Evolutionary conservation across 805 yeast species (phyloP), one percentile per base, ranked within the genome.

Genomic region (Yamadazyma kitorensis): DNA sequence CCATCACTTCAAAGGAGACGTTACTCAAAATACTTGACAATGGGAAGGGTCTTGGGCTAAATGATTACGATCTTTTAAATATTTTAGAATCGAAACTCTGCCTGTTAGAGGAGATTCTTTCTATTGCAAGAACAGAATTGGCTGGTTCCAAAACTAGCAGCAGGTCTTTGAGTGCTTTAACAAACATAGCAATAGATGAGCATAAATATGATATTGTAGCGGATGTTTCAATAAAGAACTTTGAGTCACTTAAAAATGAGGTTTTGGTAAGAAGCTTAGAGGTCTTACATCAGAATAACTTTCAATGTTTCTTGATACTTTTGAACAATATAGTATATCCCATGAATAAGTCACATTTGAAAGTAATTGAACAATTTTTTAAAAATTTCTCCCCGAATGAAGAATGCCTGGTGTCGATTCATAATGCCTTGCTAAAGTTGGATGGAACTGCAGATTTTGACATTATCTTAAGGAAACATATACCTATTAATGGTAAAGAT

Each of bases 281-380:
- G n/a, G 8, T 9, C n/a, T 23, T 23, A 6, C 12, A 23, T n/a
- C n/a, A n/a, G n/a, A n/a, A n/a, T n/a, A n/a, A n/a, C n/a, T n/a
- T n/a, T n/a, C n/a, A n/a, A n/a, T n/a, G n/a, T n/a, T n/a, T n/a
- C n/a, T n/a, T n/a, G n/a, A n/a, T n/a, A n/a, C n/a, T n/a, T n/a
- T n/a, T n/a, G n/a, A n/a, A n/a, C n/a, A n/a, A n/a, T n/a, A n/a
- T n/a, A n/a, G n/a, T n/a, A n/a, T n/a, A n/a, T n/a, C n/a, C n/a
- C n/a, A n/a, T n/a, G n/a, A n/a, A n/a, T n/a, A n/a, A n/a, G n/a
- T n/a, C n/a, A n/a, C n/a, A n/a, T n/a, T n/a, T n/a, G n/a, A n/a
- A n/a, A n/a, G n/a, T n/a, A n/a, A n/a, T 34, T 18, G 31, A 29
- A 25, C 20, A 12, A 6, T 35, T 35, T 14, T 36, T 40, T 26